Evolutionary conservation across 768 basidiomycete genomes (phyloP).

Genomic region (Auricularia heimuer): DNA sequence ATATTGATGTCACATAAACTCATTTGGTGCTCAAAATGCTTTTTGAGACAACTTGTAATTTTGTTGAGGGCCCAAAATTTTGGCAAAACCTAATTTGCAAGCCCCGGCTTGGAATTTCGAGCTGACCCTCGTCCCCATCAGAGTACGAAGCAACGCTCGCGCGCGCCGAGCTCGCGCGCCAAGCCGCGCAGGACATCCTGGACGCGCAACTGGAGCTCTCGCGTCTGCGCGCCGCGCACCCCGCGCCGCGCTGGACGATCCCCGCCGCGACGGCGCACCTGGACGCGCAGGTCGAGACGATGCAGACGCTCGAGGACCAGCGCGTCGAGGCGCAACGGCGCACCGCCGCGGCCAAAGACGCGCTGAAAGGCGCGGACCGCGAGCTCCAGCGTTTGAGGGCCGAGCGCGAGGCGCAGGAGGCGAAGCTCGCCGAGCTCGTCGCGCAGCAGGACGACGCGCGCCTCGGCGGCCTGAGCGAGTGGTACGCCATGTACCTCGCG

Average conservation of each 20-base stretch:
- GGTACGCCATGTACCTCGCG: slow-evolving; percentile 31
- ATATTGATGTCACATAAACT: no score
- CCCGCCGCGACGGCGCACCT: slow-evolving; percentile 63
- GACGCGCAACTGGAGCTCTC: slow-evolving; percentile 74
- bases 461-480: slow-evolving; percentile 56
- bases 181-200: slow-evolving; percentile 66
- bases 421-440: slow-evolving; percentile 44
- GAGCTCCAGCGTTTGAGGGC: slow-evolving; percentile 51
- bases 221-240: slow-evolving; percentile 71
- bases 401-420: slow-evolving; percentile 61
- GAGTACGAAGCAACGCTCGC: slow-evolving; percentile 52
- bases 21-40: no score
- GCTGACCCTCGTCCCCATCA: slow-evolving; percentile 15
- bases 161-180: slow-evolving; percentile 42
- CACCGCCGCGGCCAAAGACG: slow-evolving; percentile 46
- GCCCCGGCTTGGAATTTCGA: no score
- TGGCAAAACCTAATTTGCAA: no score
- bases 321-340: slow-evolving; percentile 42
- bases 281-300: slow-evolving; percentile 64
- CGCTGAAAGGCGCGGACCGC: slow-evolving; percentile 44
- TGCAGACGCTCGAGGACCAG: slow-evolving; percentile 66
- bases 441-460: slow-evolving; percentile 49
- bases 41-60: no score
- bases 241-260: slow-evolving; percentile 70
- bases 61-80: no score